phyloP scores from a whole-genome alignment of 2,329 filamentous ascomycete species.

The Beauveria asiatica region DNA sequence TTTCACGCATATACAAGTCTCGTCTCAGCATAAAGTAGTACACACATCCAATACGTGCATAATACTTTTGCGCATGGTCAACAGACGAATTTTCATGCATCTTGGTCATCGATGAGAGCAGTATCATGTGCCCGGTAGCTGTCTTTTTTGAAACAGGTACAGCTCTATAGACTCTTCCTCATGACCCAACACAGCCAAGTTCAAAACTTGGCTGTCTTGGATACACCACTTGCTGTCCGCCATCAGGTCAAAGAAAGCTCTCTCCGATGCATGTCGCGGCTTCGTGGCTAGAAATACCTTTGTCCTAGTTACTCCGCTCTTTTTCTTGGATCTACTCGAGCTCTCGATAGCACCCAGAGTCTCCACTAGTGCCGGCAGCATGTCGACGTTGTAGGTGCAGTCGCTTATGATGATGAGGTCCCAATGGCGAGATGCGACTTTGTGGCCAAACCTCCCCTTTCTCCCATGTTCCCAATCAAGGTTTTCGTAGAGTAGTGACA shows the following conservation, averaged over 20 bases:
- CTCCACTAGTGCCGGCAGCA: slow-evolving; percentile 42
- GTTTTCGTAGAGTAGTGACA: slow-evolving; percentile 37
- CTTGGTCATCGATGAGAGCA: not conserved
- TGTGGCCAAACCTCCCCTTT: slow-evolving; percentile 33
- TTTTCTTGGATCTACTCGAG: slow-evolving; percentile 21
- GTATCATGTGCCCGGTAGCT: not conserved
- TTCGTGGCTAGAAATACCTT: slow-evolving; percentile 47
- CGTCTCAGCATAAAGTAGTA: not conserved
- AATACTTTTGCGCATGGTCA: not conserved
- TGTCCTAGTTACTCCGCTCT: slow-evolving; percentile 19
- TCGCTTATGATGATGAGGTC: slow-evolving; percentile 49
- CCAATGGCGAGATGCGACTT: slow-evolving; percentile 34
- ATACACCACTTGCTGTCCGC: slow-evolving; percentile 35
- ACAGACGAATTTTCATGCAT: not conserved
- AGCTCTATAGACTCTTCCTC: slow-evolving; percentile 41
- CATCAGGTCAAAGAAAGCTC: slow-evolving; percentile 40
- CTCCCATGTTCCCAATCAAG: slow-evolving; percentile 49
- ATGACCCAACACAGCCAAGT: slow-evolving; percentile 37
- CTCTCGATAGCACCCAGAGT: slow-evolving; percentile 43
- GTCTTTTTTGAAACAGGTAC: slow-evolving; percentile 39
- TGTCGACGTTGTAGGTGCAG: slow-evolving; percentile 54
- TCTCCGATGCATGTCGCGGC: slow-evolving; percentile 45
- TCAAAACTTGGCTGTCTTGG: slow-evolving; percentile 31
- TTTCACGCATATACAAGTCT: not conserved
- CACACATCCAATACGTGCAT: not conserved